These are phyloP conservation scores for Phytophthora multivora DNA, from an alignment of 352 stramenopile genomes.

Conservation along the genomic window DNA sequence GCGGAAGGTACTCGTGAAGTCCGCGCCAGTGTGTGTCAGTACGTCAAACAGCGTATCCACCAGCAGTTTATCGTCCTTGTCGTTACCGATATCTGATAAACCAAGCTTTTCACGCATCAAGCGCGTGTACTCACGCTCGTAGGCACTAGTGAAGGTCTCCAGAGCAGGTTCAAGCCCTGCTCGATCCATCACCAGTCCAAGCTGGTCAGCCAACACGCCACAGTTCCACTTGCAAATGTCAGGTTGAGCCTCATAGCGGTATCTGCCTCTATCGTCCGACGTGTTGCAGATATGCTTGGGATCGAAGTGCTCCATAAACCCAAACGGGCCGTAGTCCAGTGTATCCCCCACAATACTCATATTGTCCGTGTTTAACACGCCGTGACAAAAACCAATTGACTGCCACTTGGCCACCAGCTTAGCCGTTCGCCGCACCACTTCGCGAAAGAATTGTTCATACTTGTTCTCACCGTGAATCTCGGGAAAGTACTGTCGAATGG, in stretches of 20 bases:
- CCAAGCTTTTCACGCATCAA: constrained; percentile 78
- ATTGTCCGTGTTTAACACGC: constrained; percentile 94
- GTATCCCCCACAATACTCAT: constrained; percentile 91
- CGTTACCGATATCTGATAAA: constrained; percentile 31
- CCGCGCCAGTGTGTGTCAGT: constrained; percentile 63
- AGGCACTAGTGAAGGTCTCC: constrained; percentile 51
- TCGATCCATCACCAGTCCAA: constrained; percentile 47
- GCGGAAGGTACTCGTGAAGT: constrained; percentile 84
- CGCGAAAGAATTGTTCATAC: constrained; percentile 61
- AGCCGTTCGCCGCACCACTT: constrained; percentile 77
- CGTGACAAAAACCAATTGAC: constrained; percentile 90
- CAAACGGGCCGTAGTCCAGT: constrained; percentile 93
- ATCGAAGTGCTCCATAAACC: constrained; percentile 93
- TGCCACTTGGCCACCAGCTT: constrained; percentile 85
- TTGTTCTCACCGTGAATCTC: constrained; percentile 40
- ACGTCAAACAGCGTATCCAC: constrained; percentile 62
- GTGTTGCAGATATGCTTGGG: constrained; percentile 82
- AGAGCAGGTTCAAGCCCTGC: constrained; percentile 34
- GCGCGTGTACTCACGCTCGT: constrained; percentile 56
- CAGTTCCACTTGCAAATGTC: constrained; percentile 90
- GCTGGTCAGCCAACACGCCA: constrained; percentile 65
- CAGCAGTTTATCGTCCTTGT: constrained; percentile 51
- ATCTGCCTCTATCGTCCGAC: constrained; percentile 79
- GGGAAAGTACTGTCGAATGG: constrained; percentile 68
- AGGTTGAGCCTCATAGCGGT: constrained; percentile 83